These are phyloP conservation scores for Paraphoma chrysanthemicola DNA, from an alignment of 2,329 filamentous ascomycete species.

Conservation along the genomic window DNA sequence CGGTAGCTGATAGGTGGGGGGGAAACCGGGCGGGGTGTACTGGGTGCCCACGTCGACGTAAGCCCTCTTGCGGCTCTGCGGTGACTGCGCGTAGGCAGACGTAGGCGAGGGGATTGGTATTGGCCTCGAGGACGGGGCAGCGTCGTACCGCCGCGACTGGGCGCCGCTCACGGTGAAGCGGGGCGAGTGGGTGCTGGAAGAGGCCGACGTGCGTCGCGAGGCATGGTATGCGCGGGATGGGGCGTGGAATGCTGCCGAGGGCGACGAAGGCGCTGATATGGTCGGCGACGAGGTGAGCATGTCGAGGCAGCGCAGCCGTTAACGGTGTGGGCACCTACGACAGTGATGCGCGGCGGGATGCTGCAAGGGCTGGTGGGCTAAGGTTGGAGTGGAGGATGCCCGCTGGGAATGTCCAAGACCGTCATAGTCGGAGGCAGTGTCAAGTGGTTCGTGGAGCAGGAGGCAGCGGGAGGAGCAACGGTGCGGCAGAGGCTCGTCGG, in stretches of 20 bases:
- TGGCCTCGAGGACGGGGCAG: slow-evolving; percentile 30
- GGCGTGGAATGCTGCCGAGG: slow-evolving; percentile 43
- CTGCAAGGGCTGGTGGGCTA: slow-evolving; percentile 1
- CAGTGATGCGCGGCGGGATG: neutral
- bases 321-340: neutral
- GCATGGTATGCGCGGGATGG: slow-evolving; percentile 42
- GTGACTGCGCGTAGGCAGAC: slow-evolving; percentile 28
- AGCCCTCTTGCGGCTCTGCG: slow-evolving; percentile 37
- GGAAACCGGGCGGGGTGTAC: slow-evolving; percentile 59
- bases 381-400: slow-evolving; percentile 13
- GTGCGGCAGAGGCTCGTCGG: slow-evolving; percentile 22
- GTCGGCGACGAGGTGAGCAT: slow-evolving; percentile 49
- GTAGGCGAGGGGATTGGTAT: slow-evolving; percentile 33
- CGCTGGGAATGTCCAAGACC: slow-evolving; percentile 16
- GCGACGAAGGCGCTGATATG: slow-evolving; percentile 46
- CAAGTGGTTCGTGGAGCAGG: slow-evolving; percentile 13
- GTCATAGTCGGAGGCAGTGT: slow-evolving; percentile 22
- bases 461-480: slow-evolving; percentile 7
- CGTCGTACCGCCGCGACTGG: slow-evolving; percentile 36
- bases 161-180: slow-evolving; percentile 42
- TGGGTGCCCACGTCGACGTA: slow-evolving; percentile 62
- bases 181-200: slow-evolving; percentile 39
- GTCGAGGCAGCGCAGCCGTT: slow-evolving; percentile 13
- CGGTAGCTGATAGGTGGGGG: slow-evolving; percentile 50
- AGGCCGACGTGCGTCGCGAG: slow-evolving; percentile 38